Base-by-base conservation (phyloP, 768 basidiomycete genomes). In the Amanita phalloides region DNA sequence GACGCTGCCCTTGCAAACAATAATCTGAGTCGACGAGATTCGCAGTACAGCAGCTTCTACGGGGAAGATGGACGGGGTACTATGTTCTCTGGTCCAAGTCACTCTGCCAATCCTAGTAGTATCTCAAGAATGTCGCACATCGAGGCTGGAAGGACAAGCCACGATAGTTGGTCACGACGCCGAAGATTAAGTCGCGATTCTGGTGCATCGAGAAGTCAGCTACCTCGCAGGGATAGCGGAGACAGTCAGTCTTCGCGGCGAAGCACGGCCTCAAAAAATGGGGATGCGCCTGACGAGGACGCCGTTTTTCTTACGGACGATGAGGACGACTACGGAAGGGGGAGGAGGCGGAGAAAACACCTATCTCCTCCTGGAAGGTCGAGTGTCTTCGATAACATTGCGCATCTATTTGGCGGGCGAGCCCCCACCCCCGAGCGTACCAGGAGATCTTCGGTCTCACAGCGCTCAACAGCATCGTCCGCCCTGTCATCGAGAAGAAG, bases 51-150 rank as follows among this genome's bases (percentile, higher is more conserved):
- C 60, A 66, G 69, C 32, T 67, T 72, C 48, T 77, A 82, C 47
- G 79, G 76, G 37, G 79, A 76, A 54, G 76, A 79, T 57, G 78
- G 72, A 45, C 79, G 78, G 44, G 79, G 79, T 17, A 66, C 81
- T 21, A 81, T 89, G 74, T 92, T 90, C 63, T 83, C 85, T 57
- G 88, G 88, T 0, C 88, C 84, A 4, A 78, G 77, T 6, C 82
- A 86, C 63, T 68, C 68, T 30, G 79, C 75, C 25, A 80, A 87
- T 58, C 89, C 89, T 0, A 89, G 84, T 61, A 88, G 87, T 58
- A 77, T 82, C 13, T 88, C 89, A 6, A 74, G 83, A 51, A 91
- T 92, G 89, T 78, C 84, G 13, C 73, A 82, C 46, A 64, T 75
- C 32, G 81, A 78, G 51, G 64, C 68, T 9, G 67, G 68, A 23